Evolutionary conservation across 2,329 filamentous ascomycete genomes (phyloP).

Genomic region (Sarocladium oryzae): DNA sequence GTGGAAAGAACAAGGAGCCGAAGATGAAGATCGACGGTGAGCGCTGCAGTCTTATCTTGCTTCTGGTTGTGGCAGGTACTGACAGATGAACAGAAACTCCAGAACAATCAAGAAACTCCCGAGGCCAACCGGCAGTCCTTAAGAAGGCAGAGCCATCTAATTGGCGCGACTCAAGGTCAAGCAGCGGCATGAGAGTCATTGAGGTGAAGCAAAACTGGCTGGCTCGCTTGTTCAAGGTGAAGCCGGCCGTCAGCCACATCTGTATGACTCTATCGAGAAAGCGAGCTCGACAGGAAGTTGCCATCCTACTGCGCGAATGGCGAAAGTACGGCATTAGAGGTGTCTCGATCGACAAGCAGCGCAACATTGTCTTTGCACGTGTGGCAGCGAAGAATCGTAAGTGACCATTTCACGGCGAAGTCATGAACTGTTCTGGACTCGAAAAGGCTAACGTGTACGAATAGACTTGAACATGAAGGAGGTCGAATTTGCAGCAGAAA

Average conservation of each 20-base stretch:
- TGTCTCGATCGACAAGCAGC: conserved; percentile 70
- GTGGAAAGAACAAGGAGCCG: conserved; percentile 34
- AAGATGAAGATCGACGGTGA: conserved; percentile 40
- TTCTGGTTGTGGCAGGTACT: no score
- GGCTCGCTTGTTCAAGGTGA: conserved; percentile 80
- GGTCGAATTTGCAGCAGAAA: conserved; percentile 79
- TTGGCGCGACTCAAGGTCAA: conserved; percentile 10
- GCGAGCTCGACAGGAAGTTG: conserved; percentile 69
- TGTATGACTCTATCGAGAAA: conserved; percentile 66
- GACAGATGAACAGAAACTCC: background rate
- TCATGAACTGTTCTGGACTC: background rate
- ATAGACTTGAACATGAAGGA: conserved; percentile 75
- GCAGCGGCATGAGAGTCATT: conserved; percentile 42
- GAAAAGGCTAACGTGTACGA: conserved; percentile 16
- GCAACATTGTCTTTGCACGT: conserved; percentile 72
- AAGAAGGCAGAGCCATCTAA: conserved; percentile 5
- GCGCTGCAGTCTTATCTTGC: no score
- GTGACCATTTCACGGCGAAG: conserved; percentile 21
- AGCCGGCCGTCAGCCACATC: conserved; percentile 68
- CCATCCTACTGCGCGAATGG: conserved; percentile 72
- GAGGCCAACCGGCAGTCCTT: background rate
- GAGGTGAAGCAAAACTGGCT: conserved; percentile 79
- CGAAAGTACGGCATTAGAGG: conserved; percentile 73
- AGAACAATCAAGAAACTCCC: background rate
- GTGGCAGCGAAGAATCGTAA: conserved; percentile 74